phyloP scores from a whole-genome alignment of 192 early-diverging fungal species.

The Mycoemilia scoparia region DNA sequence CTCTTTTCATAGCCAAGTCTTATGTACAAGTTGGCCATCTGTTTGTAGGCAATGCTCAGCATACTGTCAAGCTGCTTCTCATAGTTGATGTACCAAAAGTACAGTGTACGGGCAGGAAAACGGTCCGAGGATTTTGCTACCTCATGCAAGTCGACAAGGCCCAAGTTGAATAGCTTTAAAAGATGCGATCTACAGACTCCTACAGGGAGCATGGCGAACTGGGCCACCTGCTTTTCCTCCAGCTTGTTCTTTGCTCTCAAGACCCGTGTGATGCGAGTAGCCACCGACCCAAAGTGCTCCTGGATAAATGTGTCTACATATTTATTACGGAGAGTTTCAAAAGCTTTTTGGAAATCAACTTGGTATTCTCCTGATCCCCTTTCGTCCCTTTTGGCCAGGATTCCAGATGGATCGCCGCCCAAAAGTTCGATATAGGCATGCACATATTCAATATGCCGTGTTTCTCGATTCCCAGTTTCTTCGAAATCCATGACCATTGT shows the following conservation, averaged over 20 bases:
- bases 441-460: conserved; percentile 16
- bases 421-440: conserved; percentile 43
- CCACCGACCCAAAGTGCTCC: conserved; percentile 38
- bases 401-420: conserved; percentile 27
- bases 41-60: conserved; percentile 32
- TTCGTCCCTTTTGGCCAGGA: conserved; percentile 36
- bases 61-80: conserved; percentile 28
- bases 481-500: conserved; percentile 20
- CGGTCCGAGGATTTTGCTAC: conserved; percentile 54
- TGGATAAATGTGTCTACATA: conserved; percentile 35
- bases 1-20: conserved; percentile 29
- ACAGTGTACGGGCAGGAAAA: conserved; percentile 53
- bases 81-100: conserved; percentile 46
- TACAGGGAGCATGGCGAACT: conserved; percentile 45
- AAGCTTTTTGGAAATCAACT: conserved; percentile 36
- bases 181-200: conserved; percentile 43
- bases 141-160: conserved; percentile 36
- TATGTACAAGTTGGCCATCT: conserved; percentile 35
- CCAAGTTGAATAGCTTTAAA: conserved; percentile 30
- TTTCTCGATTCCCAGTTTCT: conserved; percentile 6
- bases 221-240: conserved; percentile 49
- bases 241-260: conserved; percentile 53
- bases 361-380: conserved; percentile 38
- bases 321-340: conserved; percentile 31
- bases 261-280: conserved; percentile 43